A percentile compares a stretch with the other conserved stretches of the same genome.
These are phyloP conservation scores for Coleophoma eucalyptorum DNA, from an alignment of 2,329 filamentous ascomycete species.

Conservation along the genomic window DNA sequence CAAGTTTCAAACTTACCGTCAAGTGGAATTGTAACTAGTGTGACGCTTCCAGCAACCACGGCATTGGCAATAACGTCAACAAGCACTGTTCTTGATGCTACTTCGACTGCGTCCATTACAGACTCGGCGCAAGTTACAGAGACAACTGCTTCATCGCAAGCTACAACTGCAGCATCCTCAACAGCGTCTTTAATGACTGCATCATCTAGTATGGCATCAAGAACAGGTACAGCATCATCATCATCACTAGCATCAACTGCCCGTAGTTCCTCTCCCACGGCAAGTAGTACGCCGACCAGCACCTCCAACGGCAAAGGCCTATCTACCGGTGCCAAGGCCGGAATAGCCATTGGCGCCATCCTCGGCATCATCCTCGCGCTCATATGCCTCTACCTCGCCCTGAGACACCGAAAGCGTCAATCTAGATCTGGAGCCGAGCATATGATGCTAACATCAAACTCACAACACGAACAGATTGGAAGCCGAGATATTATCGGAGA, in stretches of 20 bases:
- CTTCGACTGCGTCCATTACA: not conserved
- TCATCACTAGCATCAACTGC: not conserved
- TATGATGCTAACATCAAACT: conserved; percentile 1
- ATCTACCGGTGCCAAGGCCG: conserved; percentile 21
- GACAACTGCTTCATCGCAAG: not conserved
- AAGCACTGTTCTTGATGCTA: too few relatives aligned
- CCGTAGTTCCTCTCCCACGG: not conserved
- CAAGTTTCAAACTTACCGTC: not conserved
- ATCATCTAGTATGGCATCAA: not conserved
- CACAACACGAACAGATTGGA: conserved; percentile 22
- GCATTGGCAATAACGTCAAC: not conserved
- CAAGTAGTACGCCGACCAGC: not conserved
- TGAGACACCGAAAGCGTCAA: conserved; percentile 31
- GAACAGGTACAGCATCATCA: not conserved
- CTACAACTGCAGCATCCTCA: not conserved
- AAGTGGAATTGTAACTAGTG: not conserved
- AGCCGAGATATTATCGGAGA: not conserved
- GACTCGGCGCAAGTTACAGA: too few relatives aligned
- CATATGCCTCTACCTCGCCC: conserved; percentile 39
- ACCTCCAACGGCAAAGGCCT: conserved; percentile 7
- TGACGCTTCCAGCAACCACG: not conserved
- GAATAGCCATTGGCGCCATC: conserved; percentile 17
- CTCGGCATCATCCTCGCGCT: conserved; percentile 32
- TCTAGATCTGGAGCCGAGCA: conserved; percentile 8
- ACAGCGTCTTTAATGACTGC: not conserved